Percentiles rank a stretch among this genome's conserved stretches.
phyloP scores from a whole-genome alignment of 2,329 filamentous ascomycete genomes.

The Didymellaceae sp. region DNA sequence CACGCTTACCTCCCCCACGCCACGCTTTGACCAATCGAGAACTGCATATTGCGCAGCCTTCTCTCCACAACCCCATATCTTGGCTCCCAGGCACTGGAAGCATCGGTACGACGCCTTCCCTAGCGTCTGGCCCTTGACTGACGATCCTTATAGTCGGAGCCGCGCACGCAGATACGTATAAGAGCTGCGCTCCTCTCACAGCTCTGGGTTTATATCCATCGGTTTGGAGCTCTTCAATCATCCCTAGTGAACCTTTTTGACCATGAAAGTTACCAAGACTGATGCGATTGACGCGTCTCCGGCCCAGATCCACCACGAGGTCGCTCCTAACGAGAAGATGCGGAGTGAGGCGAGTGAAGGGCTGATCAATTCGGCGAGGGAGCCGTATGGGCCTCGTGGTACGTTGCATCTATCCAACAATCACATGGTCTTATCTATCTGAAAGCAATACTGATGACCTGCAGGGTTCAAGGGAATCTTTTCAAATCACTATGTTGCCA shows the following conservation, averaged over 20 bases:
- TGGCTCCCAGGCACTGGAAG: neutral
- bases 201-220: conserved; percentile 1
- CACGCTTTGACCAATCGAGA: neutral
- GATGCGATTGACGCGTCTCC: conserved; percentile 30
- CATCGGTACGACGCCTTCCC: neutral
- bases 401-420: conserved; percentile 7
- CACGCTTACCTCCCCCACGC: neutral
- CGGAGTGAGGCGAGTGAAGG: conserved; percentile 1
- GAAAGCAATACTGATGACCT: neutral
- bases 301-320: conserved; percentile 31
- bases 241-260: conserved; percentile 9
- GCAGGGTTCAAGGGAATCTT: conserved; percentile 57
- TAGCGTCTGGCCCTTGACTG: conserved; percentile 1
- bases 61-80: neutral
- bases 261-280: conserved; percentile 20
- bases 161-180: conserved; percentile 1
- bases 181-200: neutral
- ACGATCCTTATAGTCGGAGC: neutral
- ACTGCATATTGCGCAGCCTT: neutral
- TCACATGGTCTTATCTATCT: neutral
- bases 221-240: conserved; percentile 3
- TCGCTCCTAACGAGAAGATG: conserved; percentile 22
- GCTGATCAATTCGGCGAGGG: conserved; percentile 21
- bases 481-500: conserved; percentile 56
- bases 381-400: conserved; percentile 44